A percentile compares a stretch with the other conserved stretches of the same genome.
Evolutionary conservation across 805 yeast species (phyloP).

Genomic region (Saccharomyces eubayanus): DNA sequence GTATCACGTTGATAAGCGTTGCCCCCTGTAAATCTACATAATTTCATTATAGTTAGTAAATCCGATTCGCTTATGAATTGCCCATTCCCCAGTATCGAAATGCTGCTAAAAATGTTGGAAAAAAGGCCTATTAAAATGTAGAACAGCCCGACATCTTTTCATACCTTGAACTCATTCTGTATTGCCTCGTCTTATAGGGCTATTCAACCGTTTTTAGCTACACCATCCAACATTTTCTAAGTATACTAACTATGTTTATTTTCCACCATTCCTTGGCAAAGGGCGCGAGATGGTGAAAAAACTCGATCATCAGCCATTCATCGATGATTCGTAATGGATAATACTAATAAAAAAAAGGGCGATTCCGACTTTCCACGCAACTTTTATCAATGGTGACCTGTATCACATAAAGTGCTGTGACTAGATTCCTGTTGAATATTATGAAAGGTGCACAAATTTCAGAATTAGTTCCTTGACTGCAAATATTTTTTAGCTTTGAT

Average conservation of each 20-base stretch:
- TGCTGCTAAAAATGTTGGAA: neutral
- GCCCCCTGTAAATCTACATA: conserved; percentile 12
- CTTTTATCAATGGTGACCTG: neutral
- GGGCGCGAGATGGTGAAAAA: neutral
- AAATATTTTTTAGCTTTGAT: too few relatives aligned
- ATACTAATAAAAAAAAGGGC: neutral
- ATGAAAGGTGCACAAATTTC: neutral
- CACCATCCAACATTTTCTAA: neutral
- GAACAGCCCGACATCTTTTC: neutral
- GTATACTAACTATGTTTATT: neutral
- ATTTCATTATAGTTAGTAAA: conserved; percentile 7
- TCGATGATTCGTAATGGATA: neutral
- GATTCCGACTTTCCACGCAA: neutral
- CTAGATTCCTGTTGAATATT: neutral
- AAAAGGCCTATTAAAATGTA: neutral
- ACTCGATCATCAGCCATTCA: neutral
- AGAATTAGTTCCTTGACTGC: neutral
- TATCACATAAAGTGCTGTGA: too few relatives aligned
- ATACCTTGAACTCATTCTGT: conserved; percentile 8
- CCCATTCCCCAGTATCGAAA: neutral
- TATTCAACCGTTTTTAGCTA: neutral
- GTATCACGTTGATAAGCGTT: conserved; percentile 24
- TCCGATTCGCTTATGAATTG: neutral
- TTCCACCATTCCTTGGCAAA: neutral
- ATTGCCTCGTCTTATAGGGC: neutral